Base-by-base conservation (phyloP, 2,329 filamentous ascomycete species). In the Ustulina deusta region DNA sequence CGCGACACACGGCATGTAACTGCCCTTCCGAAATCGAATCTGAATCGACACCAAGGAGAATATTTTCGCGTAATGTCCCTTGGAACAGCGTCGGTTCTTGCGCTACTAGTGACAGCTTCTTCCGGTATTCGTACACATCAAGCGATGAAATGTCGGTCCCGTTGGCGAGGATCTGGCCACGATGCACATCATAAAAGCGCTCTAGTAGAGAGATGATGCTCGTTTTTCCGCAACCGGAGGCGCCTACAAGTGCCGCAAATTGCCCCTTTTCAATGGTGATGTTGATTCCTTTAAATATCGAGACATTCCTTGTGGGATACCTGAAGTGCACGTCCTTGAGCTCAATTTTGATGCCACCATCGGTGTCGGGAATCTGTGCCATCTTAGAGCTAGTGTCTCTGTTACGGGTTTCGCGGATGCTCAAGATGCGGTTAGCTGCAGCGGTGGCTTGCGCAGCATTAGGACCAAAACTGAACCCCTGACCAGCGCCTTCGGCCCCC, bases 11-110 rank as follows among this genome's bases (percentile, higher is more conserved):
- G 58, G 83, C 80, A 74, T 87, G 81, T 11, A 90, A 78, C 58
- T 83, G 78, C 61, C 83, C 85, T 1, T 88, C 85, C 0, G 82
- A 80, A 0, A 90, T 81, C 0, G 83, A 79, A 0, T 82, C 81
- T 0, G 86, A 83, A 34, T 85, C 76, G 32, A 93, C 86, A 20
- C 90, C 91, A 0, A 93, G 82, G 1, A 90, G 78, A 60, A 93
- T 87, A 72, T 93, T 93, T 68, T 94, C 91, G 20, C 87, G 85
- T 62, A 77, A 68, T 46, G 76, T 79, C 70, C 89, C 89, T 76
- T 90, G 88, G 74, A 92, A 93, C 0, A 94, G 83, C 0, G 89
- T 90, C 9, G 92, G 86, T 76, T 94, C 91, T 78, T 94, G 92
- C 3, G 90, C 88, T 0, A 94, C 92, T 0, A 94, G 84, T 1